Percentiles rank a stretch among this genome's conserved stretches.
phyloP scores from a whole-genome alignment of 148 eudicot species.

The Nyssa sinensis region DNA sequence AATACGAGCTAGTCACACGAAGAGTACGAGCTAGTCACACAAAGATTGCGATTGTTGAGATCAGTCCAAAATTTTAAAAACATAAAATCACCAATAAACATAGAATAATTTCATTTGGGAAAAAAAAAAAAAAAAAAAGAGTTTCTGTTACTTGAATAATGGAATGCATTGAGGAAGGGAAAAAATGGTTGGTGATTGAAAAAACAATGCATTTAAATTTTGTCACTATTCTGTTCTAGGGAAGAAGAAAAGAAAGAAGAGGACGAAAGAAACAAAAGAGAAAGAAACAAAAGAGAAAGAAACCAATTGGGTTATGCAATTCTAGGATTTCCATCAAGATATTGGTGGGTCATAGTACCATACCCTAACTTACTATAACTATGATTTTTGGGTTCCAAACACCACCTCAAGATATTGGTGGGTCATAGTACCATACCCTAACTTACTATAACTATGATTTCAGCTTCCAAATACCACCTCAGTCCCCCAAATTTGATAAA shows the following conservation, averaged over 20 bases:
- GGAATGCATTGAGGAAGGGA: conserved; percentile 10
- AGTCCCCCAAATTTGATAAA: neutral
- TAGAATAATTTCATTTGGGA: too few relatives aligned
- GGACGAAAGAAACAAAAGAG: neutral
- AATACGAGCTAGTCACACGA: too few relatives aligned
- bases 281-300: too few relatives aligned
- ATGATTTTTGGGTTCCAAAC: neutral
- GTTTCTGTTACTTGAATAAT: neutral
- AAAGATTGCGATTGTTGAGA: too few relatives aligned
- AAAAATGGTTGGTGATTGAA: conserved; percentile 1
- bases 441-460: neutral
- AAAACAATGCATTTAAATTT: neutral
- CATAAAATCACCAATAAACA: too few relatives aligned
- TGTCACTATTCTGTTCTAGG: conserved; percentile 13
- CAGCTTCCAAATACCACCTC: neutral
- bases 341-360: too few relatives aligned
- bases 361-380: neutral
- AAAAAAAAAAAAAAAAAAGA: too few relatives aligned
- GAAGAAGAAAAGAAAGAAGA: conserved; percentile 9
- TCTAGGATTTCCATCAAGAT: too few relatives aligned
- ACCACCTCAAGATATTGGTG: too few relatives aligned
- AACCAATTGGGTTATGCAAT: neutral
- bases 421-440: neutral
- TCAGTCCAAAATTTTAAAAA: too few relatives aligned
- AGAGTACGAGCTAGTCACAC: too few relatives aligned